Base-by-base conservation (phyloP, 768 basidiomycete species). In the Lactifluus hygrophoroides region DNA sequence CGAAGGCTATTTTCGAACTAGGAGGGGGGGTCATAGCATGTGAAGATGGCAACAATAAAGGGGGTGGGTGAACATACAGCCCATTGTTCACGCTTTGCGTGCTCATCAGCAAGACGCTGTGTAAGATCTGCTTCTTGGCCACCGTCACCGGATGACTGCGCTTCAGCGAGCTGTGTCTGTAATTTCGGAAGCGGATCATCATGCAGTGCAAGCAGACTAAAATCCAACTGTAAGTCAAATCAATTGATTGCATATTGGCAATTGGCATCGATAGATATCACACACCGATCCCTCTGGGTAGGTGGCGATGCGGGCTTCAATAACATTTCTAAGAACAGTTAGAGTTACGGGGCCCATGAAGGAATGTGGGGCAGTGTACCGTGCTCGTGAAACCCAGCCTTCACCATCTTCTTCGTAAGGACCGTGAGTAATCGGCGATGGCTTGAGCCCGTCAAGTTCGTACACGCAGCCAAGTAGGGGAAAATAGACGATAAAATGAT, bases 401-500 rank as follows among this genome's bases (percentile, higher is more conserved):
- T 88, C 88, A 5, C 83, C 84, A 9, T 69, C 71, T 52, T 84
- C 84, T 23, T 81, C 76, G 61, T 80, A 86, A 32, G 73, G 66
- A n/a, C 89, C 90, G 69, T 99, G 96, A 58, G 78, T 81, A 17
- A 97, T 81, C 2, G 95, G 86, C 61, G 78, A 74, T 46, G 76
- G 73, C 69, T 93, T 90, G 63, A 99, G 73, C 11, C 95, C 95
- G 67, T 98, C 95, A 32, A 99, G 78, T 72, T 99, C 95, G 72
- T 94, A 97, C 44, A 99, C 72, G 23, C 80, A 78, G 19, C 90
- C 95, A 71, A 85, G 78, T 43, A 84, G 74, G 4, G 95, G 95
- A 48, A 95, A 74, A 70, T 97, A 99, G 11, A 95, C 87, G 42
- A 98, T 85, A 67, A 98, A 99, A 66, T 99, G 95, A 71, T 95